Base-by-base conservation (phyloP, 2,329 filamentous ascomycete genomes). In the Sclerotinia trifoliorum region DNA sequence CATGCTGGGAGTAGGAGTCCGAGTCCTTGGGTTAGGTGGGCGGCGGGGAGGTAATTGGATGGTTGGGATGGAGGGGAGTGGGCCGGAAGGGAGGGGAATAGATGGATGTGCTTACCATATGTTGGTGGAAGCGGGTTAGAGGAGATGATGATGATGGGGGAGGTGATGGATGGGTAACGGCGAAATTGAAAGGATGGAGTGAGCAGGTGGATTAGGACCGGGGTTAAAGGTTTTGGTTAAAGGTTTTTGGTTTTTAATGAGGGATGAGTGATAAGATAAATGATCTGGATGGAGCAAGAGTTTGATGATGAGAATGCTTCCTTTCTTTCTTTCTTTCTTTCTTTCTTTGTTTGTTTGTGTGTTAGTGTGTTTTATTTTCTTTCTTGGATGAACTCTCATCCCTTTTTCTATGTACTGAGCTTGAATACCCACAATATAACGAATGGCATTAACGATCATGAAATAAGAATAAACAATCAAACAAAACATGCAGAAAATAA, bases 11-110 rank as follows among this genome's bases (percentile, higher is more conserved):
- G 61, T 55, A 19, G 61, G 8, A 65, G 61, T 44, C 61, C 61
- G 29, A 55, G 48, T 42, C 61, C 61, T 19, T 67, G 63, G 63
- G 66, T 67, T 48, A 67, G 66, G 29, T 67, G 66, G 66, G 66
- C 58, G 21, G 66, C 66, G 39, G 66, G 66, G 29, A 62, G 35
- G 26, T 67, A 64, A 26, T 3, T 64, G 42, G 21, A 8, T 21
- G 39, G 55, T 42, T 29, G 29, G 29, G 35, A 35, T 35, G 8
- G 32, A 29, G 29, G 29, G 5, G 29, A 5, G 29, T 3, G 29
- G 29, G 29, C 29, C 3, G 29, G 29, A 29, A 5, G 29, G 29
- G 5, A 29, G 5, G 2, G 29, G 29, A 5, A 29, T 67, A 56
- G 35, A 5, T 64, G 42, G 35, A 35, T 35, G 35, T 8, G 5